Evolutionary conservation across 176 grass and related monocot species (phyloP).

Genomic region (Guadua angustifolia): DNA sequence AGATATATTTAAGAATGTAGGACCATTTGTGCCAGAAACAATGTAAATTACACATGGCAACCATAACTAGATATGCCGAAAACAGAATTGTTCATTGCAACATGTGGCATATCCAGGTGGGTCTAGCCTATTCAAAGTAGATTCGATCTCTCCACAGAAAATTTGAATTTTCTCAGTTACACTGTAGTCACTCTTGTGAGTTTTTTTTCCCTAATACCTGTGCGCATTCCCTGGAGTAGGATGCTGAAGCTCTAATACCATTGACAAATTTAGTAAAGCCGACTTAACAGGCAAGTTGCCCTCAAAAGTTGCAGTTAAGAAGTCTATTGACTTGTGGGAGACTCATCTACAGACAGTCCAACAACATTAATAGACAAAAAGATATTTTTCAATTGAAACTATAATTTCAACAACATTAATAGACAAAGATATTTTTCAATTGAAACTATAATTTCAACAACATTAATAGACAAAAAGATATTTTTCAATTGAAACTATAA

Average conservation of each 20-base stretch:
- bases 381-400: background rate
- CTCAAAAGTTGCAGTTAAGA: background rate
- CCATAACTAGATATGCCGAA: background rate
- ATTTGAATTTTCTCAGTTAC: background rate
- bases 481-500: background rate
- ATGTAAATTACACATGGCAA: background rate
- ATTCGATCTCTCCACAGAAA: background rate
- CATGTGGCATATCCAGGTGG: background rate
- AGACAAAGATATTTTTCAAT: background rate
- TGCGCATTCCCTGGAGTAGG: background rate
- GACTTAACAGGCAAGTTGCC: background rate
- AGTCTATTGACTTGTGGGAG: background rate
- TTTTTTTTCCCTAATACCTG: background rate
- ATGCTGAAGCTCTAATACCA: background rate
- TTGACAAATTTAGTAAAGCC: background rate
- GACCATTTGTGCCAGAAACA: background rate
- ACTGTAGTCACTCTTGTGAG: background rate
- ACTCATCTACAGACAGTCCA: background rate
- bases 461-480: background rate
- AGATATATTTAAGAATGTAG: background rate
- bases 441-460: background rate
- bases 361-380: background rate
- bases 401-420: background rate
- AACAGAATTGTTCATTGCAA: background rate
- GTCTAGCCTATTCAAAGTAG: background rate